Evolutionary conservation across 225 moss, liverwort and hornwort genomes (phyloP).

Genomic region (Climacium dendroides): DNA sequence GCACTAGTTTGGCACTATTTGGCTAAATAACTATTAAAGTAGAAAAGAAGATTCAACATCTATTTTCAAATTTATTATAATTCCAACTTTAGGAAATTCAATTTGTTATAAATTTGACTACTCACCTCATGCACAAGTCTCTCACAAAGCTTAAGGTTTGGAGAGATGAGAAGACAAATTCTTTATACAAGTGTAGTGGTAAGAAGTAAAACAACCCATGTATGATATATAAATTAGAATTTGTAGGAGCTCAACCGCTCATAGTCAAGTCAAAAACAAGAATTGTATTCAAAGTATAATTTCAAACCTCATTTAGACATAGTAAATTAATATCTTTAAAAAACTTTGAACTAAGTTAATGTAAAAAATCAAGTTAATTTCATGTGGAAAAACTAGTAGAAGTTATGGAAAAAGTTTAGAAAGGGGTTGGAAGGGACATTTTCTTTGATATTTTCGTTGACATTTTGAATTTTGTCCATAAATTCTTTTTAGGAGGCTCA

Average conservation of each 20-base stretch:
- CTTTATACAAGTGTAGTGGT: neutral
- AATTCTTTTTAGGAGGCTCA: neutral
- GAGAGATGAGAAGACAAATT: neutral
- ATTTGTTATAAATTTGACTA: neutral
- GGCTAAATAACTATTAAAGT: neutral
- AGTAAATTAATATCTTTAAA: neutral
- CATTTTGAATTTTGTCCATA: neutral
- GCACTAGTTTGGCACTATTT: neutral
- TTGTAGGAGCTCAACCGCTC: neutral
- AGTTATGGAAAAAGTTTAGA: neutral
- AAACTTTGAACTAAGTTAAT: no score
- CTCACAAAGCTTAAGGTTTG: neutral
- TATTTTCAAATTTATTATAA: neutral
- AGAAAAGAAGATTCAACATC: neutral
- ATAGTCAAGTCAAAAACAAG: no score
- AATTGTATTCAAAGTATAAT: neutral
- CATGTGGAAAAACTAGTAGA: neutral
- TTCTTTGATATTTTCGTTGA: neutral
- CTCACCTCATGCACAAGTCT: fast-evolving
- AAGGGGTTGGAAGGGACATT: neutral
- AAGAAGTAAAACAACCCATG: no score
- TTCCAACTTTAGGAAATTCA: neutral
- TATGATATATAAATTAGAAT: neutral
- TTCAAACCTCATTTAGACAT: neutral
- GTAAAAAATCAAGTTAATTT: no score